Evolutionary conservation across 1,284 basidiomycete genomes (phyloP).

Genomic region (Omphalotus olearius): DNA sequence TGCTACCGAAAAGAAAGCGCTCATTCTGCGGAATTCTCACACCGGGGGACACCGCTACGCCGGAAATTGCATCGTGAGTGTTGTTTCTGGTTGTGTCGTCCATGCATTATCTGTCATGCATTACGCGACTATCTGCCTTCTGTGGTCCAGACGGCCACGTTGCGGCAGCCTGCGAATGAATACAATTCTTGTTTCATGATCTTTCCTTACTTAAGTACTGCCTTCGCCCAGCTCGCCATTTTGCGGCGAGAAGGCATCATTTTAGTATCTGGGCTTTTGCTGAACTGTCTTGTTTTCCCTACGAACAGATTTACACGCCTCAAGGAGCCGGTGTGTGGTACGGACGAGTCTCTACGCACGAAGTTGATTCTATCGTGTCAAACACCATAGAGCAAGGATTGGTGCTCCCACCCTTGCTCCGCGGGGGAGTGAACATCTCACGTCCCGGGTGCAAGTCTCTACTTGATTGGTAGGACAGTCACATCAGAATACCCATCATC

Average conservation of each 20-base stretch:
- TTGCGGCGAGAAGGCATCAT: too few species aligned
- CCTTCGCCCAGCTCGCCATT: background rate
- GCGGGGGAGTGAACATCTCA: conserved; percentile 76
- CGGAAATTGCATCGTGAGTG: conserved; percentile 84
- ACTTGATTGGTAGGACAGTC: conserved; percentile 60
- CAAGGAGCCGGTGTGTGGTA: conserved; percentile 86
- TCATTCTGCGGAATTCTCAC: conserved; percentile 85
- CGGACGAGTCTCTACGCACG: conserved; percentile 87
- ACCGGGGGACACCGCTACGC: conserved; percentile 89
- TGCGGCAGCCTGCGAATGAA: too few species aligned
- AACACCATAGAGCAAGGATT: conserved; percentile 83
- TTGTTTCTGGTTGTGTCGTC: background rate
- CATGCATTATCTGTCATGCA: conserved; percentile 4
- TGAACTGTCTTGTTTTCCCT: too few species aligned
- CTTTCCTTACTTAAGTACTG: too few species aligned
- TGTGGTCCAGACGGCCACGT: too few species aligned
- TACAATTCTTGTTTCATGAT: background rate
- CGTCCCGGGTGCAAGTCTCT: conserved; percentile 63
- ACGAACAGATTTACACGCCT: conserved; percentile 75
- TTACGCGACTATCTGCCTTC: too few species aligned
- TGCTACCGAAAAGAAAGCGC: conserved; percentile 35
- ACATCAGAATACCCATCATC: conserved; percentile 22
- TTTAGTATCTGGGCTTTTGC: background rate
- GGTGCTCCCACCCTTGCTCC: conserved; percentile 77
- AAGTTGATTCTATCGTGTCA: conserved; percentile 82